Evolutionary conservation across 495 filamentous ascomycete species (phyloP), one percentile per base, ranked within the genome.

Genomic region (Stereocaulon alpinum): DNA sequence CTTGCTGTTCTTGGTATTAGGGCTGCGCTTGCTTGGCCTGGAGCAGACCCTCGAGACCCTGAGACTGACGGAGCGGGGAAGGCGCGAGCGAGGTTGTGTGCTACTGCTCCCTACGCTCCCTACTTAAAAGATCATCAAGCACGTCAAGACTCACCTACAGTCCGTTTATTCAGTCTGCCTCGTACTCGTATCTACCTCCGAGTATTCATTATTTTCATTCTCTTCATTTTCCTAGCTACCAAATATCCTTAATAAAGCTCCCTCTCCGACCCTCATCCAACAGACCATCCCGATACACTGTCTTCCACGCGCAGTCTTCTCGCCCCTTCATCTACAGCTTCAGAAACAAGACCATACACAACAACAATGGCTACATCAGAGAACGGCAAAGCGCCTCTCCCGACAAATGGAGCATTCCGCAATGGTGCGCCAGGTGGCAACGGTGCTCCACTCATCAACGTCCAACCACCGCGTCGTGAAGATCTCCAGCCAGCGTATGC

Each of bases 401-500:
- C 53, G 18, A 37, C 59, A 42, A 59, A 58, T 22, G 66, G 56
- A 52, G 52, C 55, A 27, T 58, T 69, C 59, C 41, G 60, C 41
- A 34, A 41, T 42, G 61, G 58, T 11, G 48, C 30, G 2, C 61
- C 55, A 37, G 55, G 56, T 43, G 61, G 61, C 49, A 32, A 56
- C 3, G 62, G 4, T 10, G 29, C 48, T 37, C 14, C 48, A 51
- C 64, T 87, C 64, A 86, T 96, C 71, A 79, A 81, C 12, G 90
- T 97, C 40, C 81, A 93, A 66, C 92, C 89, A 40, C 87, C 92
- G 5, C 81, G 82, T 29, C 74, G 82, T 56, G 86, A 86, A 61
- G 93, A 97, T 65, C 77, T 98, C 7, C 93, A 98, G 72, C 87
- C 86, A 32, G 86, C 80, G 64, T 98, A 98, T 73, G 93, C 93